Base-by-base conservation (phyloP, 495 filamentous ascomycete genomes). In the Tuber microsphaerosporum region DNA sequence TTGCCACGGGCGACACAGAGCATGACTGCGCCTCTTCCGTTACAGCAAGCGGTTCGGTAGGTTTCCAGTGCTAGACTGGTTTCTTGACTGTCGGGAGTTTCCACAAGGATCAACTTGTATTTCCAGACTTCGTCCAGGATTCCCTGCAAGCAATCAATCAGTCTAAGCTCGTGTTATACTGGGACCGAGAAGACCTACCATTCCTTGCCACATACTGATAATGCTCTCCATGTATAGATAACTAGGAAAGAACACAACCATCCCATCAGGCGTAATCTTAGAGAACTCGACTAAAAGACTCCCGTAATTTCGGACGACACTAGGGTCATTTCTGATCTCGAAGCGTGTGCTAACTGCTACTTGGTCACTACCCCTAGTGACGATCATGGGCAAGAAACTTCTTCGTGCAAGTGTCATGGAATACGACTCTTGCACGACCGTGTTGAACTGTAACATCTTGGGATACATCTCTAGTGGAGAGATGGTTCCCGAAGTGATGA, bases 181-280 rank as follows among this genome's bases (percentile, higher is more conserved):
- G 9, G 9, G 20, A 39, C 72, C 41, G 26, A 74, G 46, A 2
- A 46, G 71, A 44, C 79, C n/a, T 73, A 81, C 79, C 93, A 97
- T 97, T 75, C 93, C 92, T 82, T 98, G 95, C 96, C 96, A 99
- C 91, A 97, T 97, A 84, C 90, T 92, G 82, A 99, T 97, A 82
- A 98, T 97, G 51, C 90, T 93, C 82, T 99, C 96, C 96, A 99
- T 98, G 86, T 99, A 99, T 3, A 99, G 88, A 81, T 99, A 99
- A 1, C 92, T 96, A 0, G 96, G 96, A 84, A 99, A 99, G 87
- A 99, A 99, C 70, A 99, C 96, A 45, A 98, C 95, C 84, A 99
- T 90, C 72, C 96, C 96, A 80, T 99, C 96, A 0, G 96, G 96
- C 0, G 95, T 98, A 78, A 97, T 90, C 83, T 92, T 94, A 48